A percentile compares a stretch with the other conserved stretches of the same genome.
Evolutionary conservation across 2,329 filamentous ascomycete genomes (phyloP).

Genomic region (Lachnum nothofagi): DNA sequence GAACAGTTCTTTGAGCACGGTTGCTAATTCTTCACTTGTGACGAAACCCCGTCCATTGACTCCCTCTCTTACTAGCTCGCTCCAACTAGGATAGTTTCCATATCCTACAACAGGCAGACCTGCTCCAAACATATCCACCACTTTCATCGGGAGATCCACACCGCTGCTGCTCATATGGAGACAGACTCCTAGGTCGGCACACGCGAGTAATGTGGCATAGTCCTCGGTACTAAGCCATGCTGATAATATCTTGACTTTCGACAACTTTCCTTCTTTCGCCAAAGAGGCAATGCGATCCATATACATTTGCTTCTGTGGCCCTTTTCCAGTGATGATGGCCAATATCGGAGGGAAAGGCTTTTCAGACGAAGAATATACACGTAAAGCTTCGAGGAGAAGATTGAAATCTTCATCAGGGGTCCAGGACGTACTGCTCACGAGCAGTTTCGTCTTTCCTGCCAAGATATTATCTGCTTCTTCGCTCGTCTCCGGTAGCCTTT

Average conservation of each 20-base stretch:
- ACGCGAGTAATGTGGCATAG: conserved; percentile 78
- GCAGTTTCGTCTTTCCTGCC: conserved; percentile 55
- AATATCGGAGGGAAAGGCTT: conserved; percentile 55
- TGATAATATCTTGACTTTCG: conserved; percentile 67
- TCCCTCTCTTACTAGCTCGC: conserved; percentile 82
- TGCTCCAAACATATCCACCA: conserved; percentile 97
- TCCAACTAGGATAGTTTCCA: conserved; percentile 78
- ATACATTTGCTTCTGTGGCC: conserved; percentile 76
- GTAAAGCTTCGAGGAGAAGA: conserved; percentile 76
- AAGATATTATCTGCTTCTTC: conserved; percentile 55
- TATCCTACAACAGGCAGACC: conserved; percentile 88
- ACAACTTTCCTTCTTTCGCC: conserved; percentile 56
- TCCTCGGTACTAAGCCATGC: conserved; percentile 80
- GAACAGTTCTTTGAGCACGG: conserved; percentile 62
- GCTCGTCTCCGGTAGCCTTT: conserved; percentile 58
- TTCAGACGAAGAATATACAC: conserved; percentile 59
- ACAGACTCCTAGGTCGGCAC: conserved; percentile 83
- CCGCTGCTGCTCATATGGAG: conserved; percentile 91
- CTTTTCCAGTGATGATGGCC: conserved; percentile 91
- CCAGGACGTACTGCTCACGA: conserved; percentile 96
- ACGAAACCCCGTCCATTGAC: conserved; percentile 83
- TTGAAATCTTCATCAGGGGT: conserved; percentile 94
- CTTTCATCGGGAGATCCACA: conserved; percentile 97
- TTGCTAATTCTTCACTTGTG: conserved; percentile 59
- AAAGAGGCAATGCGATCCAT: conserved; percentile 59